phyloP scores from a whole-genome alignment of 768 basidiomycete species.

The Lactarius tabidus region DNA sequence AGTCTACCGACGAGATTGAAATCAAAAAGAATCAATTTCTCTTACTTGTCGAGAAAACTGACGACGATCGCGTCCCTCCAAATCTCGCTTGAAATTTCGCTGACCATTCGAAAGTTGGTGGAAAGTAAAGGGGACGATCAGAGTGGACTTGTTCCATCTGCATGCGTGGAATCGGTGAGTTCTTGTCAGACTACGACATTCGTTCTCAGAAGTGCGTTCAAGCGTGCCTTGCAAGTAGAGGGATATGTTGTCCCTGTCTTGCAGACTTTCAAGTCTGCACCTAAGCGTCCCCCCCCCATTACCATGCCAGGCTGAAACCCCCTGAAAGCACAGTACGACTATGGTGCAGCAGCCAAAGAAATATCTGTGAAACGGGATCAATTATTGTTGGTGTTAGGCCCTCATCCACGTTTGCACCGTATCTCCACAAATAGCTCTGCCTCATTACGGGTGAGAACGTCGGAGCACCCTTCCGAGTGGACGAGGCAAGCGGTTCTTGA shows the following conservation, averaged over 20 bases:
- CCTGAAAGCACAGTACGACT: constrained; percentile 81
- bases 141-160: constrained; percentile 75
- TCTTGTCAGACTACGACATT: background rate
- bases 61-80: constrained; percentile 71
- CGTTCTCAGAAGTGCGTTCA: background rate
- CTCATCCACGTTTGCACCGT: no score
- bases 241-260: background rate
- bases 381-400: constrained; percentile 67
- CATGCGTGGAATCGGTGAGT: constrained; percentile 80
- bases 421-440: no score
- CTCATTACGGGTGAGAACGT: no score
- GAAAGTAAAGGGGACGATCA: constrained; percentile 83
- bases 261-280: background rate
- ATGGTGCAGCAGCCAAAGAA: constrained; percentile 73
- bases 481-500: no score
- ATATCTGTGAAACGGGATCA: constrained; percentile 80
- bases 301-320: constrained; percentile 53
- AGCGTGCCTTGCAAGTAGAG: background rate
- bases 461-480: no score
- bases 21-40: constrained; percentile 87
- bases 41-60: constrained; percentile 81
- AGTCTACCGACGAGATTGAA: constrained; percentile 86
- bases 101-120: constrained; percentile 67
- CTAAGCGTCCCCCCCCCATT: background rate
- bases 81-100: constrained; percentile 7